Evolutionary conservation across 2,329 filamentous ascomycete genomes (phyloP).

Genomic region (Nothopassalora personata): DNA sequence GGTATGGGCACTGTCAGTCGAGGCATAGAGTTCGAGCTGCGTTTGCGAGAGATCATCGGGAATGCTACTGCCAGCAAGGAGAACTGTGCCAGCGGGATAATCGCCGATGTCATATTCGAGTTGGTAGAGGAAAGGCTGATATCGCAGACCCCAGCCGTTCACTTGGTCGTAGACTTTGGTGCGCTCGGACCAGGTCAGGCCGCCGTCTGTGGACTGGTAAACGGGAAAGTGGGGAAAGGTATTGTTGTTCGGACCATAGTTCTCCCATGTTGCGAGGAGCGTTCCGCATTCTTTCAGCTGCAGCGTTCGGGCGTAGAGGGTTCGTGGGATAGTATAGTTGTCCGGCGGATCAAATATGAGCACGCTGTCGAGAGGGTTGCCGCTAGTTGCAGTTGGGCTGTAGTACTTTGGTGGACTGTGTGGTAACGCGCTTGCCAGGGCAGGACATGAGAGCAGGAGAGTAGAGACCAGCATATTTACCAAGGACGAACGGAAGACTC

Average conservation of each 20-base stretch:
- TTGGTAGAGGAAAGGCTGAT: slow-evolving; percentile 64
- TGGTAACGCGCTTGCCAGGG: slow-evolving; percentile 1
- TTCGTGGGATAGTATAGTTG: slow-evolving; percentile 34
- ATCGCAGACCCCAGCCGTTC: slow-evolving; percentile 61
- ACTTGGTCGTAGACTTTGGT: slow-evolving; percentile 59
- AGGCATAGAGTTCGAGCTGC: slow-evolving; percentile 65
- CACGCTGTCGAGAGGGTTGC: slow-evolving; percentile 15
- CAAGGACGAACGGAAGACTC: neutral
- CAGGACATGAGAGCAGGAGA: slow-evolving; percentile 3
- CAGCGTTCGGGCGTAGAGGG: slow-evolving; percentile 48
- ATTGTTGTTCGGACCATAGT: slow-evolving; percentile 46
- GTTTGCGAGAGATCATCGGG: slow-evolving; percentile 56
- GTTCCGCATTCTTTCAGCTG: slow-evolving; percentile 38
- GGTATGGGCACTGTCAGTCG: slow-evolving; percentile 52
- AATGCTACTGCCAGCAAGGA: slow-evolving; percentile 58
- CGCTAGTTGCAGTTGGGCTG: neutral
- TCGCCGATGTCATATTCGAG: slow-evolving; percentile 54
- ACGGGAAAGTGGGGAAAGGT: slow-evolving; percentile 41
- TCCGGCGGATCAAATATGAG: slow-evolving; percentile 24
- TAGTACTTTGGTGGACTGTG: neutral
- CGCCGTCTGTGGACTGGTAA: slow-evolving; percentile 43
- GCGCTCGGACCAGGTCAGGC: slow-evolving; percentile 57
- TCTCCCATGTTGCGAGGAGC: slow-evolving; percentile 52
- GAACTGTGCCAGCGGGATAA: slow-evolving; percentile 58
- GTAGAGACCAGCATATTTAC: slow-evolving; percentile 6